A percentile compares a stretch with the other conserved stretches of the same genome.
phyloP scores from a whole-genome alignment of 306 rosid genomes.

The Dalbergia cochinchinensis region DNA sequence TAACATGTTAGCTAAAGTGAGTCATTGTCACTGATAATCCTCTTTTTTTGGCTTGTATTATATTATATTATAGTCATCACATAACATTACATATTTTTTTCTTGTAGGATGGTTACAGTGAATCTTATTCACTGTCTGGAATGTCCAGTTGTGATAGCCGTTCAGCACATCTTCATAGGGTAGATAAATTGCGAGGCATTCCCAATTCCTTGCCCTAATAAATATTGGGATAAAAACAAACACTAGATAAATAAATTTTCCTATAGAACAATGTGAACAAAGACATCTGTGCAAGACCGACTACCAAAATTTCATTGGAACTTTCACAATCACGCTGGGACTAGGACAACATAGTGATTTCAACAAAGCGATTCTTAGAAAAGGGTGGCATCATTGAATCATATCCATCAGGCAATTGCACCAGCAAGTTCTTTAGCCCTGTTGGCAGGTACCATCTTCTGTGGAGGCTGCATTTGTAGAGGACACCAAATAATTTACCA shows the following conservation, averaged over 20 bases:
- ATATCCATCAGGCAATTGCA: slow-evolving; percentile 50
- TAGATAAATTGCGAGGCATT: background rate
- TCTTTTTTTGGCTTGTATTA: background rate
- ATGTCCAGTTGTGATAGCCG: slow-evolving; percentile 52
- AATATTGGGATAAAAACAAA: slow-evolving; percentile 30
- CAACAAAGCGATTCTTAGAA: slow-evolving; percentile 10
- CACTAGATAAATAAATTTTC: slow-evolving; percentile 34
- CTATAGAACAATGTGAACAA: slow-evolving; percentile 38
- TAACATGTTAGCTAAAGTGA: slow-evolving; percentile 58
- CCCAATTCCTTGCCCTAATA: slow-evolving; percentile 35
- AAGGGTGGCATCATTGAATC: slow-evolving; percentile 38
- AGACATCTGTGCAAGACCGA: slow-evolving; percentile 30
- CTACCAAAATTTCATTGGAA: slow-evolving; percentile 44
- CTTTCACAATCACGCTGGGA: slow-evolving; percentile 22
- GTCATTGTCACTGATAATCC: slow-evolving; percentile 28
- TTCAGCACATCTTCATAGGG: slow-evolving; percentile 51
- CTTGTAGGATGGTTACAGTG: slow-evolving; percentile 58
- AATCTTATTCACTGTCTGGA: slow-evolving; percentile 46
- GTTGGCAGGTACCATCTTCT: slow-evolving; percentile 51
- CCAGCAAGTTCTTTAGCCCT: slow-evolving; percentile 57
- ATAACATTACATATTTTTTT: slow-evolving; percentile 2
- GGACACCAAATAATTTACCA: slow-evolving; percentile 27
- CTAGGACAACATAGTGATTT: too few species aligned
- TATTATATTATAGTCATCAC: background rate
- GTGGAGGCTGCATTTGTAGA: slow-evolving; percentile 66